Base-by-base conservation (phyloP, 106 monocot genomes). In the Platanthera zijinensis region DNA sequence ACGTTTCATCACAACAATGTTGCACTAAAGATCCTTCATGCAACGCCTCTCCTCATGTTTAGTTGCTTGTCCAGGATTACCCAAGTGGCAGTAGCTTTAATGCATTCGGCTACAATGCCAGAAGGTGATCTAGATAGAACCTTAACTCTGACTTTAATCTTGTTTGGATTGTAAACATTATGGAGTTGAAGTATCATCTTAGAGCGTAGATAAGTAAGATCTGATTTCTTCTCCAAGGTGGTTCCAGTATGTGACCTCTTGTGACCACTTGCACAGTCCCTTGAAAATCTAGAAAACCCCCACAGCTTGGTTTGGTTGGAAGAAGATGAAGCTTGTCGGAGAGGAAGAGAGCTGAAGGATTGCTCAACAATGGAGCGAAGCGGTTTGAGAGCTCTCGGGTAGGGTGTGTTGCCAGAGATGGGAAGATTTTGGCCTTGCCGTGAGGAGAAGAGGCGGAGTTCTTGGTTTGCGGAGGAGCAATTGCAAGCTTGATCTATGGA, bases 31-130 rank as follows among this genome's bases (percentile, higher is more conserved):
- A 52, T 90, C 92, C 72, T 96, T 90, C 78, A 91, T 84, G 82
- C 96, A 97, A 30, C 78, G 82, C 73, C 85, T 97, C 78, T 89
- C 87, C 52, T 97, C 96, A 53, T 91, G 82, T 84, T 94, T 93
- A 18, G 71, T 73, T 96, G 94, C 96, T 87, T 97, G 91, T 97
- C 96, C 64, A 97, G 39, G 30, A 97, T 89, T 68, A 97, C 96
- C 96, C 96, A 97, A 72, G 76, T 89, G 39, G 96, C 93, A 72
- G 86, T 89, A 71, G 82, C 84, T 71, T 82, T 86, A 61, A 86
- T 94, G 18, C 87, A 93, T 67, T 97, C 96, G 39, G 96, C 90
- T 4, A 97, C 96, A 48, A 84, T 87, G 72, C 96, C 96, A 81
- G 78, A 61, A 69, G 96, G 93, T 19, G 93, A 89, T 52, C 96